Evolutionary conservation across 805 yeast genomes (phyloP).

Genomic region (Lipomyces orientalis): DNA sequence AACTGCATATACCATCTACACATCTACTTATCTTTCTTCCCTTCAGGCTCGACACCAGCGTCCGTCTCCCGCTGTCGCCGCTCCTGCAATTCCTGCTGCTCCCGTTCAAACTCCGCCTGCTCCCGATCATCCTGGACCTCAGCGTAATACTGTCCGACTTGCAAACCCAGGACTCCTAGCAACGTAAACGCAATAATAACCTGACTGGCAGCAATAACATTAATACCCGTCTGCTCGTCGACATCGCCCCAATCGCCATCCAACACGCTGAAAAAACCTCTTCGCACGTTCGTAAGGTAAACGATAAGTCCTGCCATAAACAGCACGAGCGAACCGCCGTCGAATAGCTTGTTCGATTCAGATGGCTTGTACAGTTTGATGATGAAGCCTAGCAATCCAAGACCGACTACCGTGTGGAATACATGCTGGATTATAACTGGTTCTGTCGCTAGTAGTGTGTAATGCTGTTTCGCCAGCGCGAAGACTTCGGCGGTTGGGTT

Average conservation of each 20-base stretch:
- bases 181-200: constrained; percentile 73
- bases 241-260: constrained; percentile 94
- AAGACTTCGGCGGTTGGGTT: constrained; percentile 59
- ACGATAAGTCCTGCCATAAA: constrained; percentile 74
- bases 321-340: constrained; percentile 82
- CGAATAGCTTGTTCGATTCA: constrained; percentile 84
- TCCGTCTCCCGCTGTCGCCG: constrained; percentile 8
- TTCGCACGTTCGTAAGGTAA: constrained; percentile 83
- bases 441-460: constrained; percentile 70
- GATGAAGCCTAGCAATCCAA: constrained; percentile 76
- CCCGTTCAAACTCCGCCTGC: constrained; percentile 17
- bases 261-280: constrained; percentile 73
- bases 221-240: constrained; percentile 80
- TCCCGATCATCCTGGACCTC: constrained; percentile 53
- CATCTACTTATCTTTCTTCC: constrained; percentile 17
- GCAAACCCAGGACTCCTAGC: constrained; percentile 80
- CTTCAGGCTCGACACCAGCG: background rate
- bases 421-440: constrained; percentile 65
- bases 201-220: constrained; percentile 89
- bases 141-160: constrained; percentile 89
- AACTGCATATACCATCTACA: background rate
- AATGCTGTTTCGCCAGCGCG: constrained; percentile 70
- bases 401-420: constrained; percentile 62
- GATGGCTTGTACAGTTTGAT: constrained; percentile 86
- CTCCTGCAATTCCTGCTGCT: constrained; percentile 20